phyloP scores from a whole-genome alignment of 345 rosid genomes.

The Murraya koenigii region DNA sequence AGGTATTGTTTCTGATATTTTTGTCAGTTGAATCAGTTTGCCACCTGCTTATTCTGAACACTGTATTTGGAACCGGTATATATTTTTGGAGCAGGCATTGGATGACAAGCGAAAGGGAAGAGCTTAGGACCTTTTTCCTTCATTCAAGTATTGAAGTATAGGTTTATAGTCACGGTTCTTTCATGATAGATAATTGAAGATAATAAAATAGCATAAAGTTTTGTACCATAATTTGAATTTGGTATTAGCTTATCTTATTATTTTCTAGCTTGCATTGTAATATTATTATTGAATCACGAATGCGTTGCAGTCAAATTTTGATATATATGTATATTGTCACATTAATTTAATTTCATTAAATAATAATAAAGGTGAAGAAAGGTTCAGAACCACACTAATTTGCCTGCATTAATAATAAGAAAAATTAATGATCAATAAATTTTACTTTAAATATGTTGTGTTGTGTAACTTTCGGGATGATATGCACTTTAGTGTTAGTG shows the following conservation, averaged over 20 bases:
- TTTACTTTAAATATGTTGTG: too few species aligned
- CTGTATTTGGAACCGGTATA: background rate
- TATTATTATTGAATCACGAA: too few species aligned
- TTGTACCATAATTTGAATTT: background rate
- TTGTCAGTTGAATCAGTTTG: background rate
- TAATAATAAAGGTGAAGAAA: too few species aligned
- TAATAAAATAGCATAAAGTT: background rate
- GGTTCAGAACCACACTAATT: too few species aligned
- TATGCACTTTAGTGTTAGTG: too few species aligned
- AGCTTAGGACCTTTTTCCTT: conserved; percentile 27
- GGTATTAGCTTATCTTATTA: background rate
- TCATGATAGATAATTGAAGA: background rate
- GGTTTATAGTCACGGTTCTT: background rate
- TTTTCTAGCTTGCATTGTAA: background rate
- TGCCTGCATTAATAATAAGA: too few species aligned
- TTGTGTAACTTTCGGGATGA: too few species aligned
- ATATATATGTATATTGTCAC: too few species aligned
- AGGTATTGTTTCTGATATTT: background rate
- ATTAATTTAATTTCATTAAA: too few species aligned
- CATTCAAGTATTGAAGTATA: background rate
- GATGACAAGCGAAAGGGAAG: conserved; percentile 77
- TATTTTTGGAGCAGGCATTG: conserved; percentile 49
- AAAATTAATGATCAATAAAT: too few species aligned
- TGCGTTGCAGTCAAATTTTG: background rate
- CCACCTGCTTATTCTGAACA: background rate